A percentile compares a stretch with the other conserved stretches of the same genome.
Conservation (phyloP, 352 stramenopile species). For the Phytophthora capsici region DNA sequence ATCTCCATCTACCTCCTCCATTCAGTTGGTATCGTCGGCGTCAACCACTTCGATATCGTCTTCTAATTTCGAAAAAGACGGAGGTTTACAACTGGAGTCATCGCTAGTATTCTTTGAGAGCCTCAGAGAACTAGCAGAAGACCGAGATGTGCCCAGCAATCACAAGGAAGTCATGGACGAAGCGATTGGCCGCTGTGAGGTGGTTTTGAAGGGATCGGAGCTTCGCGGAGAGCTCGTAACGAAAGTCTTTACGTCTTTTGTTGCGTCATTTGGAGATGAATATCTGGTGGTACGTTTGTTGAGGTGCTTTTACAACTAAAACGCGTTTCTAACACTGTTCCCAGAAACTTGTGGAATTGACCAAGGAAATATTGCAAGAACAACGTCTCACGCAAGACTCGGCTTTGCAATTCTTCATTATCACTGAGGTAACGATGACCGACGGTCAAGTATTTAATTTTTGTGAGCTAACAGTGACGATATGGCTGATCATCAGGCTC, state of each 20-base stretch:
- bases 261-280: constrained; percentile 65
- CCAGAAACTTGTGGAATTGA: constrained; percentile 64
- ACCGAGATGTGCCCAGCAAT: constrained; percentile 42
- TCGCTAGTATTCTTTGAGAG: constrained; percentile 62
- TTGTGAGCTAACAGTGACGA: not conserved
- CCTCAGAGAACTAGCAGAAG: constrained; percentile 54
- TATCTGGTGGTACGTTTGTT: constrained; percentile 57
- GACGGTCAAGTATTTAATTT: not conserved
- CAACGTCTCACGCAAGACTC: constrained; percentile 63
- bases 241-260: constrained; percentile 71
- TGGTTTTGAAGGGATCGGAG: constrained; percentile 75
- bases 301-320: too few relatives aligned
- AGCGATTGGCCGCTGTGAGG: constrained; percentile 55
- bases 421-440: constrained; percentile 57
- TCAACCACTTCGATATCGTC: constrained; percentile 43
- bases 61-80: constrained; percentile 60
- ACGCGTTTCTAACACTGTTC: too few relatives aligned
- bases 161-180: constrained; percentile 54
- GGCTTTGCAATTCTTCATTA: constrained; percentile 67
- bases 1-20: constrained; percentile 34
- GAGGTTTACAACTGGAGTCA: constrained; percentile 30
- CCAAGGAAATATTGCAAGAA: constrained; percentile 73
- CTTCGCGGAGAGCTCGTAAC: constrained; percentile 70
- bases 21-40: constrained; percentile 29
- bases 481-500: constrained; percentile 30